Evolutionary conservation across 768 basidiomycete species (phyloP).

Genomic region (Coprinopsis marcescibilis): DNA sequence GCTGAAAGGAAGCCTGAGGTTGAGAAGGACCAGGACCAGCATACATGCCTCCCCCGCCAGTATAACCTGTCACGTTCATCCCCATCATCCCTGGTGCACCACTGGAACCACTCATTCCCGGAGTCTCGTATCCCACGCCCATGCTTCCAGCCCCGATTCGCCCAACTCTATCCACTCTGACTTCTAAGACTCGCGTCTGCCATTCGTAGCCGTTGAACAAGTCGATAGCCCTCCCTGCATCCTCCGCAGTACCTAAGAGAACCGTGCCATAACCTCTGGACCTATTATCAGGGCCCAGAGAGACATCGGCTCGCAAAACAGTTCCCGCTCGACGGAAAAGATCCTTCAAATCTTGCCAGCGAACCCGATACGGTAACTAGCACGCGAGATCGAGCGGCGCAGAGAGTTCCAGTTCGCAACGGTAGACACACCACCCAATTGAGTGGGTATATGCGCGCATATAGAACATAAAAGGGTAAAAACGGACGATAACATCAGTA

Average conservation of each 20-base stretch:
- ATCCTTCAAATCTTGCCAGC: conserved; percentile 98
- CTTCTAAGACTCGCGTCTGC: conserved; percentile 91
- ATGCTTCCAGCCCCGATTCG: background rate
- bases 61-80: background rate
- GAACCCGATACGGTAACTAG: conserved; percentile 96
- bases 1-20: background rate
- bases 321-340: conserved; percentile 94
- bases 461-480: no score
- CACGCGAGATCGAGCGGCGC: background rate
- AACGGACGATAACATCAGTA: background rate
- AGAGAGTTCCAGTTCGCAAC: no score
- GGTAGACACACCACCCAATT: no score
- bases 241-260: conserved; percentile 88
- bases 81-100: conserved; percentile 1
- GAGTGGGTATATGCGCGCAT: no score
- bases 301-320: conserved; percentile 72
- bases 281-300: conserved; percentile 83
- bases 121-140: background rate
- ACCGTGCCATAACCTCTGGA: conserved; percentile 94
- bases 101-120: background rate
- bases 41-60: background rate
- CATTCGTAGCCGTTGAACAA: conserved; percentile 97
- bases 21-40: background rate
- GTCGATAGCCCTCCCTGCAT: conserved; percentile 90
- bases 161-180: conserved; percentile 74